These are phyloP conservation scores for Gossypium davidsonii DNA, from an alignment of 441 rosid species.

Conservation along the genomic window DNA sequence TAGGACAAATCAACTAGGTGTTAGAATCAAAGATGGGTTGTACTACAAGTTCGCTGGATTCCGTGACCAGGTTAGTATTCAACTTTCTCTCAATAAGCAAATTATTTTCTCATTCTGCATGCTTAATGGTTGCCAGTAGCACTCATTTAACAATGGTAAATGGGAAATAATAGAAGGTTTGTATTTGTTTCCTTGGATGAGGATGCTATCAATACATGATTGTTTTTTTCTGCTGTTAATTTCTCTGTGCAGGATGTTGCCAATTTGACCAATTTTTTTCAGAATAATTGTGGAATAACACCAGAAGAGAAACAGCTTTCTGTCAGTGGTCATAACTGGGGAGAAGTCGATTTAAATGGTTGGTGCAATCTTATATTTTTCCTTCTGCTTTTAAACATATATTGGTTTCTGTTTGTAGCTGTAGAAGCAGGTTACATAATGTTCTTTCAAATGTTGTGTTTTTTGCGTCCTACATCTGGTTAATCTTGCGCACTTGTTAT, in stretches of 20 bases:
- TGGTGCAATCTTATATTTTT: conserved; percentile 6
- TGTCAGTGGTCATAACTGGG: conserved; percentile 94
- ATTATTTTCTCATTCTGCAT: neutral
- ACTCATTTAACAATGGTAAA: neutral
- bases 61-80: conserved; percentile 62
- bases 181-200: neutral
- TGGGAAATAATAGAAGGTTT: neutral
- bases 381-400: neutral
- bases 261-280: conserved; percentile 67
- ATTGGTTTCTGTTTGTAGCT: neutral
- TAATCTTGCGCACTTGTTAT: neutral
- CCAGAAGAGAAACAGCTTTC: conserved; percentile 89
- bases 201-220: neutral
- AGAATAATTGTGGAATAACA: conserved; percentile 55
- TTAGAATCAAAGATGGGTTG: conserved; percentile 66
- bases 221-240: neutral
- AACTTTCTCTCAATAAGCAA: neutral
- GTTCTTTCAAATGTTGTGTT: neutral
- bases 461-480: neutral
- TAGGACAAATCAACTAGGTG: conserved; percentile 68
- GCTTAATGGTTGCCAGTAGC: neutral
- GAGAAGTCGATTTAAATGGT: conserved; percentile 92
- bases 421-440: neutral
- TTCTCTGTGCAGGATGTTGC: conserved; percentile 56
- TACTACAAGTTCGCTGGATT: conserved; percentile 83